Conservation (phyloP, 2,329 filamentous ascomycete genomes). For the Cadophora luteo-olivacea region DNA sequence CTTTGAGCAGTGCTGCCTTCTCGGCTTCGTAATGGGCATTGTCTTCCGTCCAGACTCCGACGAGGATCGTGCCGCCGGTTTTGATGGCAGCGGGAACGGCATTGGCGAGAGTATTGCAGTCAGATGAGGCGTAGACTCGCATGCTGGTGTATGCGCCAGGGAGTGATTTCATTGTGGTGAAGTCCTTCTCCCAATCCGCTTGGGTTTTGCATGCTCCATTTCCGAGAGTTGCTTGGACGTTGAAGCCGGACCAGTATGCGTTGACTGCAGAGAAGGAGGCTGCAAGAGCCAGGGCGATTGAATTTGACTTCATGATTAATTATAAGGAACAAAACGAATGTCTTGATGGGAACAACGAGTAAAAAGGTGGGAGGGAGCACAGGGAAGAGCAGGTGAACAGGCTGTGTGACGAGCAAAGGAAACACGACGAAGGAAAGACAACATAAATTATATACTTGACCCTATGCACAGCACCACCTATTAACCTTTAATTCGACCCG, state of each 20-base stretch:
- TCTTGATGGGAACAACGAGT: not conserved
- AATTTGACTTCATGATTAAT: constrained; percentile 35
- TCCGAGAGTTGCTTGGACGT: constrained; percentile 49
- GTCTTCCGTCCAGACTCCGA: constrained; percentile 69
- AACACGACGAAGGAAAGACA: not conserved
- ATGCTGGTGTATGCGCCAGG: constrained; percentile 64
- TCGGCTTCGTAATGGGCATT: constrained; percentile 62
- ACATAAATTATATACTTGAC: not conserved
- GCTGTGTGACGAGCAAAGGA: not conserved
- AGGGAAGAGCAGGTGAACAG: not conserved
- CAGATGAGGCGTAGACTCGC: constrained; percentile 66
- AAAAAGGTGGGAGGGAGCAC: not conserved
- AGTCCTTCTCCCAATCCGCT: constrained; percentile 69
- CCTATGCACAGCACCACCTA: not conserved
- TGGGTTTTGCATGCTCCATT: constrained; percentile 71
- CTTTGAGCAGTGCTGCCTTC: constrained; percentile 64
- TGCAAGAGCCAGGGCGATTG: constrained; percentile 44
- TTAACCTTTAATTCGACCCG: not conserved
- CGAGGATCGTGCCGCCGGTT: constrained; percentile 65
- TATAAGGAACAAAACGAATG: not conserved
- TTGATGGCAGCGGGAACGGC: constrained; percentile 64
- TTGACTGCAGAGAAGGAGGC: constrained; percentile 42
- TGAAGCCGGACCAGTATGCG: constrained; percentile 52
- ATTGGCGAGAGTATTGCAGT: constrained; percentile 55
- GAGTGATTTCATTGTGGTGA: constrained; percentile 55